Percentiles rank a stretch among this genome's conserved stretches.
Conservation (phyloP, 306 rosid genomes). For the Erythrophleum fordii region DNA sequence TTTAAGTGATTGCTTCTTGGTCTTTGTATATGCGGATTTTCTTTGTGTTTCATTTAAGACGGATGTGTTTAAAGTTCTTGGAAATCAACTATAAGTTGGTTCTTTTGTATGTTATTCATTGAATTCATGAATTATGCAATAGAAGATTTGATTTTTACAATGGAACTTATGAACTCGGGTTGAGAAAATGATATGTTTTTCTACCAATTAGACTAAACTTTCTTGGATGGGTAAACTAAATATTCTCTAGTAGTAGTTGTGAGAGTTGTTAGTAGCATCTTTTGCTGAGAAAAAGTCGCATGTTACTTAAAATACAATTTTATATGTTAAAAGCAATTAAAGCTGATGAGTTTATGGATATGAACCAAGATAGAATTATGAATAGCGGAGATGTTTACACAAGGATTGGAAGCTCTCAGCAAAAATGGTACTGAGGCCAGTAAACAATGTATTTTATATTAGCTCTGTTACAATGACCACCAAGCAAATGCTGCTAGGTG, state of each 20-base stretch:
- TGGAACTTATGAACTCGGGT: neutral
- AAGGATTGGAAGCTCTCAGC: no score
- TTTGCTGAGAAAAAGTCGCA: neutral
- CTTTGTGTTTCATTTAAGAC: neutral
- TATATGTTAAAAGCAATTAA: neutral
- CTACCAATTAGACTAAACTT: neutral
- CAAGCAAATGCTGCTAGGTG: no score
- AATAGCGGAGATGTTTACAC: no score
- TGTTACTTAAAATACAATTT: no score
- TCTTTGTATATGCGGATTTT: conserved; percentile 28
- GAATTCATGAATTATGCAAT: neutral
- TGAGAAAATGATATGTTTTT: neutral
- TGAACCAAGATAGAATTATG: neutral
- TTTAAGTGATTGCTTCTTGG: conserved; percentile 22
- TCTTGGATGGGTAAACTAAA: neutral
- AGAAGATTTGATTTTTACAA: neutral
- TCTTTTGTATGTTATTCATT: conserved; percentile 19
- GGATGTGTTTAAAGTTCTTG: neutral
- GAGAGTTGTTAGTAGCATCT: neutral
- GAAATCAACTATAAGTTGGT: conserved; percentile 5
- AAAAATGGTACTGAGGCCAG: no score
- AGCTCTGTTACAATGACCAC: no score
- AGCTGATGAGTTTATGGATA: neutral
- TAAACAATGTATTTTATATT: no score
- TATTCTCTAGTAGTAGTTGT: neutral